Conservation (phyloP, 495 filamentous ascomycete species). For the Aspergillus carlsbadensis region DNA sequence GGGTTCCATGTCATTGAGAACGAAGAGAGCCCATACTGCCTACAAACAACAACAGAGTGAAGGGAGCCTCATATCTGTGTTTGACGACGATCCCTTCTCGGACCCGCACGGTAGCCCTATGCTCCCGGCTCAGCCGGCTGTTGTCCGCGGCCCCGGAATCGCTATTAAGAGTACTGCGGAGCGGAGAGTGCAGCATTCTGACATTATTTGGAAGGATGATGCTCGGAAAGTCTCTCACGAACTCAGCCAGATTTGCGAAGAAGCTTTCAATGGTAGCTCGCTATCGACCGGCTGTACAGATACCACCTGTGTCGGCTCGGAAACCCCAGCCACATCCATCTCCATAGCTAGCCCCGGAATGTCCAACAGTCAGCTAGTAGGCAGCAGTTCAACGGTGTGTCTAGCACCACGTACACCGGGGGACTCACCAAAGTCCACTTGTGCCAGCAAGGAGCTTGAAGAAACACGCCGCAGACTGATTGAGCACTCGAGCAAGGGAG, state of each 20-base stretch:
- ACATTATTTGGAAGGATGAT: constrained; percentile 58
- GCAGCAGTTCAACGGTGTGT: neutral
- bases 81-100: constrained; percentile 17
- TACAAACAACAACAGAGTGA: constrained; percentile 29
- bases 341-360: constrained; percentile 35
- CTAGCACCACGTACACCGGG: neutral
- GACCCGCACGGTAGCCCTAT: constrained; percentile 33
- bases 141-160: constrained; percentile 34
- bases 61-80: constrained; percentile 28
- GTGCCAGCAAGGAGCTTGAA: constrained; percentile 50
- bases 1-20: constrained; percentile 31
- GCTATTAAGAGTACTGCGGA: constrained; percentile 28
- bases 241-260: constrained; percentile 67
- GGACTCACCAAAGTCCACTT: constrained; percentile 33
- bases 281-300: constrained; percentile 48
- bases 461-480: constrained; percentile 58
- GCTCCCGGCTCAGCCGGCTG: constrained; percentile 40
- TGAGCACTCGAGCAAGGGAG: constrained; percentile 40
- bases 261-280: constrained; percentile 78
- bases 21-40: constrained; percentile 14
- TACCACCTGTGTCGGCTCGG: constrained; percentile 43
- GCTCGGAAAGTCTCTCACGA: constrained; percentile 65
- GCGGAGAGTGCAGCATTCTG: constrained; percentile 42
- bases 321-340: constrained; percentile 53
- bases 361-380: constrained; percentile 21